Conservation (phyloP, 345 rosid genomes). For the Euphorbia peplus region DNA sequence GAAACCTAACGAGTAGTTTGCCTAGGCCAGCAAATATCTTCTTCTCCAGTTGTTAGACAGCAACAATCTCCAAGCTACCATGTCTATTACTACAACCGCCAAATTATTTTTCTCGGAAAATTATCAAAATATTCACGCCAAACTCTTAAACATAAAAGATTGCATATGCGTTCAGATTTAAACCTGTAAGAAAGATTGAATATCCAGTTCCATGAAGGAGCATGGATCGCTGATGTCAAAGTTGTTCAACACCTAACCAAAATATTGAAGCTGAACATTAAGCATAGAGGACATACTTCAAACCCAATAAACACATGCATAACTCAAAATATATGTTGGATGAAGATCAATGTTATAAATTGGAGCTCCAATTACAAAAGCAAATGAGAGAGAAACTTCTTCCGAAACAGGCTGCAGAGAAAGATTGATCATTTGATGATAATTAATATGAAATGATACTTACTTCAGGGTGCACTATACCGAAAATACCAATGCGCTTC, state of each 20-base stretch:
- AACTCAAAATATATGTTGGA: background rate
- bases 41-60: background rate
- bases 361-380: background rate
- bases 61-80: background rate
- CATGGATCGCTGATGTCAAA: slow-evolving; percentile 80
- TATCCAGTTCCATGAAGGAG: slow-evolving; percentile 66
- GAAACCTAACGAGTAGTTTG: background rate
- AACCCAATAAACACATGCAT: background rate
- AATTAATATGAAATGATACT: background rate
- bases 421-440: background rate
- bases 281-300: background rate
- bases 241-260: slow-evolving; percentile 65
- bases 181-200: slow-evolving; percentile 31
- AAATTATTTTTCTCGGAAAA: no score
- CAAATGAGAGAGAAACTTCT: background rate
- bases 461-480: slow-evolving; percentile 90
- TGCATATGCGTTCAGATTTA: background rate
- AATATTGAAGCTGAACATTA: background rate
- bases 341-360: background rate
- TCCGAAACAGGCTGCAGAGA: background rate
- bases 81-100: background rate
- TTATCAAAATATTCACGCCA: background rate
- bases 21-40: background rate
- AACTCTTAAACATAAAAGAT: background rate
- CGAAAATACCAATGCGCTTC: slow-evolving; percentile 64